A percentile compares a stretch with the other conserved stretches of the same genome.
These are phyloP conservation scores for Monosporascus ibericus DNA, from an alignment of 2,329 filamentous ascomycete species.

Conservation along the genomic window DNA sequence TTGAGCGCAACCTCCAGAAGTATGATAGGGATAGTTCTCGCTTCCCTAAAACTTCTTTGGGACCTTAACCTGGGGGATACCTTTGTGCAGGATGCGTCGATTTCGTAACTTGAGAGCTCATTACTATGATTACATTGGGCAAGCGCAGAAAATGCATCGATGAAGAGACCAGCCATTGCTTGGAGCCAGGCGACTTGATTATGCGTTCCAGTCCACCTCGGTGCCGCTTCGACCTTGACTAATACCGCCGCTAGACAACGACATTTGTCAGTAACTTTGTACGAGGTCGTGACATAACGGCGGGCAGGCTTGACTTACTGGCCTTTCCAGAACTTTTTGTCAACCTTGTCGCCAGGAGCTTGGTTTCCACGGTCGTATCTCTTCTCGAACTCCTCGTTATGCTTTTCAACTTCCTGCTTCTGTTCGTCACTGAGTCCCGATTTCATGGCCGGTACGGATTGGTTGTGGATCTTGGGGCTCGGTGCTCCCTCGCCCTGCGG, in stretches of 20 bases:
- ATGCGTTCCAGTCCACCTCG: conserved; percentile 22
- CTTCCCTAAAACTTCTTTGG: no score
- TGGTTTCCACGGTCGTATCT: conserved; percentile 41
- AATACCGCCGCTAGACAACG: background rate
- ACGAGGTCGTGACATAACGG: background rate
- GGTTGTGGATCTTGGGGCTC: conserved; percentile 47
- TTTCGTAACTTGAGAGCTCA: no score
- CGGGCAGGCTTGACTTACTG: conserved; percentile 24
- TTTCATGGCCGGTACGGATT: conserved; percentile 32
- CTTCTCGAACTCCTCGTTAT: conserved; percentile 52
- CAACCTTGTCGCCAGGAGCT: conserved; percentile 44
- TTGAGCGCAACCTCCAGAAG: no score
- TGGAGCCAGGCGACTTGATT: background rate
- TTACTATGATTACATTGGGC: no score
- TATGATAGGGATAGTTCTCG: no score
- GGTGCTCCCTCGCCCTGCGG: conserved; percentile 27
- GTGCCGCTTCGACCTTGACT: conserved; percentile 11
- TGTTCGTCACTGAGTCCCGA: conserved; percentile 42
- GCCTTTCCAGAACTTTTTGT: conserved; percentile 49
- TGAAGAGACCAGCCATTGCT: no score
- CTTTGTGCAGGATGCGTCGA: no score
- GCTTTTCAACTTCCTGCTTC: conserved; percentile 49
- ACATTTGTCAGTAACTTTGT: background rate
- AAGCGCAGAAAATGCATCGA: background rate
- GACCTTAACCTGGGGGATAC: no score